Base-by-base conservation (phyloP, 1,284 basidiomycete genomes). In the Volvariella volvacea region DNA sequence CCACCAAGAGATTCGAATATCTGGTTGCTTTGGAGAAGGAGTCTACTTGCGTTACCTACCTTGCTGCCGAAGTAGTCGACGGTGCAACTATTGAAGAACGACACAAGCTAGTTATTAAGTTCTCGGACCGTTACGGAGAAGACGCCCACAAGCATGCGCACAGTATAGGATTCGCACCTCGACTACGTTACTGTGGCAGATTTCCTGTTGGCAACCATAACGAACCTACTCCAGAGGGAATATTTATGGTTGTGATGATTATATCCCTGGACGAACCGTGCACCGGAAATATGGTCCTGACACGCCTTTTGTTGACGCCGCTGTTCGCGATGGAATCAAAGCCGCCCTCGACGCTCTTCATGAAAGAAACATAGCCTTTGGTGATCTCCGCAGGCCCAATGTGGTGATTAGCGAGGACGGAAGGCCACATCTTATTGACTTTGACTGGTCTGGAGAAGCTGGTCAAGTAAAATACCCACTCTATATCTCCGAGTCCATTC, bases 361-460 rank as follows among this genome's bases (percentile, higher is more conserved):
- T 33, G 21, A 41, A 10, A 31, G 41, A 15, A 43, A 48, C 25
- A 47, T 53, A 21, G 52, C 57, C 17, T 53, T 49, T 45, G 57
- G 55, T 4, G 57, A 56, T 41, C 42, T 59, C 7, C 52, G 55
- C 4, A 14, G 20, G 25, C 54, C 52, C 22, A 59, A 59, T 42
- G 41, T 59, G 19, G 42, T 59, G 41, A 40, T 48, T 12, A 36
- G 17, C 10, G 14, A 39, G 36, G 16, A 25, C 12, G 12, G 42
- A 38, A 14, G 25, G 15, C 41, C 52, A 2, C 42, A 44, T 38
- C 22, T 56, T 21, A 45, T 59, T 39, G 55, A 57, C 48, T 59
- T 57, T 50, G 56, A 59, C 30, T 57, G 56, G 57, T 43, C 52
- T 14, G 54, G 55, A 2, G 48, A 45, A 38, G 47, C 52, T 33